phyloP scores from a whole-genome alignment of 805 yeast species.

The Wickerhamia fluorescens region DNA sequence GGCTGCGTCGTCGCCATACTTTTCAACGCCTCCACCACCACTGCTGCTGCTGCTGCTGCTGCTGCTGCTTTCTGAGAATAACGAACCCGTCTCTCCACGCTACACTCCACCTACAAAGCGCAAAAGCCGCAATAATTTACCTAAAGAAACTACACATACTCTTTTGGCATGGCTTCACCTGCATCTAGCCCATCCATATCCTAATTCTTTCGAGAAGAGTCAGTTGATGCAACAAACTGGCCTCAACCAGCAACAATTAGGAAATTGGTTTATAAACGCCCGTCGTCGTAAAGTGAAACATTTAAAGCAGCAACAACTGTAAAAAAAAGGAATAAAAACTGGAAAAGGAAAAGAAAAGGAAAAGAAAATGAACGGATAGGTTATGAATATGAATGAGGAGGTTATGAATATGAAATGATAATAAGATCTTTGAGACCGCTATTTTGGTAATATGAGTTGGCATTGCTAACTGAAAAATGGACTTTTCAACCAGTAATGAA shows the following conservation, averaged over 20 bases:
- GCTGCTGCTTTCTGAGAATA: too few species aligned
- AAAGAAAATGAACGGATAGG: too few species aligned
- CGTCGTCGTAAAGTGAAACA: constrained; percentile 63
- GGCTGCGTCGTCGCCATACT: too few species aligned
- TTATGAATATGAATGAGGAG: constrained; percentile 1
- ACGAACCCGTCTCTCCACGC: too few species aligned
- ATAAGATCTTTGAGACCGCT: too few species aligned
- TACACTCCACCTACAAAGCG: constrained; percentile 15
- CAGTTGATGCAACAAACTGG: constrained; percentile 67
- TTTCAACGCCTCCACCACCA: constrained; percentile 2
- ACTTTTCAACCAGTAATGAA: too few species aligned
- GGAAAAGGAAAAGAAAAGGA: too few species aligned
- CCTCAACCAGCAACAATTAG: constrained; percentile 69
- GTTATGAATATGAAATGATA: background rate
- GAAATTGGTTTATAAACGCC: constrained; percentile 87
- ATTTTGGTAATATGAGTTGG: too few species aligned
- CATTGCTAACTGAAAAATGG: too few species aligned
- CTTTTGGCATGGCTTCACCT: constrained; percentile 67
- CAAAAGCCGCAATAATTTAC: constrained; percentile 61
- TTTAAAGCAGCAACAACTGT: constrained; percentile 40
- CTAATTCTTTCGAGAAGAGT: constrained; percentile 71
- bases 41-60: too few species aligned
- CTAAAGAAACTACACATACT: constrained; percentile 69
- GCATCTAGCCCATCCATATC: constrained; percentile 77
- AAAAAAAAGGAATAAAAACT: too few species aligned